These are phyloP conservation scores for Neofusicoccum laricinum DNA, from an alignment of 2,329 filamentous ascomycete genomes.

Conservation along the genomic window DNA sequence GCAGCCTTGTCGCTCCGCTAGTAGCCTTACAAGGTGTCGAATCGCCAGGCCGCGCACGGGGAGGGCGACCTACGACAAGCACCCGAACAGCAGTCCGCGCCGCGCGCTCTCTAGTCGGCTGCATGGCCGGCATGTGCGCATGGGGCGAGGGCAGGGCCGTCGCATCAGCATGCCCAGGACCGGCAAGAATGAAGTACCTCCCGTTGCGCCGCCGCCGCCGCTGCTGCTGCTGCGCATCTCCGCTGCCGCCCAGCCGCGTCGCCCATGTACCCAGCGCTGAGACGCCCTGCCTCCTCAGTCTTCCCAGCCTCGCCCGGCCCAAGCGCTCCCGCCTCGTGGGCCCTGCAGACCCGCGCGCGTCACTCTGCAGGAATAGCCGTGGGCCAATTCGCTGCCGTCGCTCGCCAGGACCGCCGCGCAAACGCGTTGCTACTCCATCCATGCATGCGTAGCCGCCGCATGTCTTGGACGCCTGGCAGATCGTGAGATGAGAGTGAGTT, in stretches of 20 bases:
- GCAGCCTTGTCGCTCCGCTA: slow-evolving; percentile 5
- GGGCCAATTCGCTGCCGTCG: not conserved
- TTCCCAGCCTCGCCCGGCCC: not conserved
- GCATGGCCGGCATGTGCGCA: not conserved
- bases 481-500: slow-evolving; percentile 4
- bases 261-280: slow-evolving; percentile 9
- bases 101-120: not conserved
- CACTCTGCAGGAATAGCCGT: not conserved
- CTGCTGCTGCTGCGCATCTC: not conserved
- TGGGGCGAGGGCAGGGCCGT: not conserved
- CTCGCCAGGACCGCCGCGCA: slow-evolving; percentile 2
- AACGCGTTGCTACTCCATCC: not conserved
- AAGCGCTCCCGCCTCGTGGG: not conserved
- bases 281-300: slow-evolving; percentile 4
- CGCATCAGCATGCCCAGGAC: slow-evolving; percentile 2
- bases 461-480: not conserved
- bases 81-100: not conserved
- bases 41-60: not conserved
- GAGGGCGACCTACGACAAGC: slow-evolving; percentile 9
- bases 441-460: slow-evolving; percentile 11
- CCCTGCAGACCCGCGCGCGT: slow-evolving; percentile 5
- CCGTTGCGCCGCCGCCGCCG: not conserved
- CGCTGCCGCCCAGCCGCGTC: slow-evolving; percentile 5
- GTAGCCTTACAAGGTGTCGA: slow-evolving; percentile 13
- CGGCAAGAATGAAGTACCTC: slow-evolving; percentile 6